phyloP scores from a whole-genome alignment of 1,139 yeast genomes.

The Suhomyces maxii region DNA sequence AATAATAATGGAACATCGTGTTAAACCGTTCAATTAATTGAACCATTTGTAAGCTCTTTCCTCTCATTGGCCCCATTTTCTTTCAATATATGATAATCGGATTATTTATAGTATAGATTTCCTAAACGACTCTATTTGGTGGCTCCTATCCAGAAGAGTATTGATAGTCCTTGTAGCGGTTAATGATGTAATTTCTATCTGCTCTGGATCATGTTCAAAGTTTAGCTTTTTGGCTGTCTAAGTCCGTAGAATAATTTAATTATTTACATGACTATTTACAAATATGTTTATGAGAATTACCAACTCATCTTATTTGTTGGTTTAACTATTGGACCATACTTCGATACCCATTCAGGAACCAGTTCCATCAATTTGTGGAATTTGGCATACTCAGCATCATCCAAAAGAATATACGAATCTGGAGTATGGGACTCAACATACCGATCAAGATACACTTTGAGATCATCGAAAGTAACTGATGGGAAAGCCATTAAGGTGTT shows the following conservation, averaged over 20 bases:
- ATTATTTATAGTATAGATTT: background rate
- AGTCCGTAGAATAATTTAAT: no score
- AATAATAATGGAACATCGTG: no score
- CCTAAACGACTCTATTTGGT: background rate
- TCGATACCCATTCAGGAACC: background rate
- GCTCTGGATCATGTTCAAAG: no score
- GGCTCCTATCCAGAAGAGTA: background rate
- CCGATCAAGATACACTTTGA: background rate
- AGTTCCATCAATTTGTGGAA: background rate
- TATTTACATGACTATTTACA: background rate
- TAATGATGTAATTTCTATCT: no score
- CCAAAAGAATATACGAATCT: background rate
- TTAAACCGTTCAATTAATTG: no score
- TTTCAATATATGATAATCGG: background rate
- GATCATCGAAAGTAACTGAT: constrained; percentile 4
- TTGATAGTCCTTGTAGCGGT: no score
- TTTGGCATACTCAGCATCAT: constrained; percentile 1
- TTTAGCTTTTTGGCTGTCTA: no score
- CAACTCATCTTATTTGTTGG: background rate
- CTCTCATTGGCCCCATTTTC: no score
- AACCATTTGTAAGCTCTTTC: no score
- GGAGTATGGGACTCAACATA: background rate
- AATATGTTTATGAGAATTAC: background rate
- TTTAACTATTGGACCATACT: background rate
- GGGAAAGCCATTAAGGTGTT: constrained; percentile 3